Base-by-base conservation (phyloP, 2,329 filamentous ascomycete species). In the Aspergillus viridinutans region DNA sequence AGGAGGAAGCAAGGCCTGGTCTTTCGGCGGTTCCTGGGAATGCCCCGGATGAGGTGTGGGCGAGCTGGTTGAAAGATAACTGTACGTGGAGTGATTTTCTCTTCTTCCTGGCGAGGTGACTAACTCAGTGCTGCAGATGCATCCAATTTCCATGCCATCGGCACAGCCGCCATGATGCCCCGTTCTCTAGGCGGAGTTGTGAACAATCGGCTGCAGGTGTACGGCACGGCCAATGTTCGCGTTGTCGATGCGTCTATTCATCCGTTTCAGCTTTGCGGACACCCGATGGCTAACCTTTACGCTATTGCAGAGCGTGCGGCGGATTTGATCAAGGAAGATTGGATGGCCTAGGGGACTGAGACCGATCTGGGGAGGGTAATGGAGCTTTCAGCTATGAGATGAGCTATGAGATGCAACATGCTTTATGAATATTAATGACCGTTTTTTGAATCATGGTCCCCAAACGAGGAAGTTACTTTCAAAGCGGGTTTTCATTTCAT, bases 101-200 rank as follows among this genome's bases (percentile, higher is more conserved):
- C 12, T 32, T 21, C 3, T 42, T 17, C 6, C 45, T 43, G 17
- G 26, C n/a, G 42, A 35, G 35, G 35, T 32, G 26, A 17, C 29
- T 9, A 35, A 35, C 32, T 35, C 32, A 35, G 32, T 35, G 4
- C 32, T 14, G 14, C 14, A 66, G 64, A 64, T 51, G 61, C 64
- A 10, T 66, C 70, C 2, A 67, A 70, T 49, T 71, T 63, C 56
- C 71, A 74, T 54, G 61, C 64, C 3, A 62, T 67, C 20, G 66
- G 68, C 35, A 72, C 70, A 1, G 59, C 65, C 28, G 64, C 69
- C 5, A 74, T 74, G 69, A 52, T 72, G 53, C 70, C 70, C 7
- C 63, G 65, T 42, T 63, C 68, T 5, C 42, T 64, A 21, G 70
- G 70, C 26, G 70, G 73, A 14, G 74, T 76, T 12, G 70, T 74